These are phyloP conservation scores for Monosporascus cannonballus DNA, from an alignment of 2,329 filamentous ascomycete genomes.

Conservation along the genomic window DNA sequence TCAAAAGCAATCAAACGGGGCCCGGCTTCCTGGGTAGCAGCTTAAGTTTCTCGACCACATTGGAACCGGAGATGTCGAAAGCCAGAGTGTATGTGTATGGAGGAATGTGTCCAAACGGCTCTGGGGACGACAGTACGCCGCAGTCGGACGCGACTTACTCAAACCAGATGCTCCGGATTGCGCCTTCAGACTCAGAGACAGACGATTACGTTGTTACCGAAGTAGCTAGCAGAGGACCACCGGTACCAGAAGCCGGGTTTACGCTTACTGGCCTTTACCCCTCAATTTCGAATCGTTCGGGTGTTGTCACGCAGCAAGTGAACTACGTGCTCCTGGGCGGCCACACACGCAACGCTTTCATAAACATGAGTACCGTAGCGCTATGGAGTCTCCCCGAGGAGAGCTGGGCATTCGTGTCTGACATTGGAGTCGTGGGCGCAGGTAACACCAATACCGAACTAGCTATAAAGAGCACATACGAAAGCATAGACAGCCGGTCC, in stretches of 20 bases:
- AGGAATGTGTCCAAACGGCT: constrained; percentile 73
- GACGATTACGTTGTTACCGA: constrained; percentile 30
- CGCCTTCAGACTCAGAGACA: constrained; percentile 33
- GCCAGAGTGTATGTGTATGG: constrained; percentile 71
- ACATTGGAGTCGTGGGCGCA: constrained; percentile 42
- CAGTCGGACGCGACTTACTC: constrained; percentile 70
- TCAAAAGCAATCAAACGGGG: constrained; percentile 23
- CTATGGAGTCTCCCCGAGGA: constrained; percentile 82
- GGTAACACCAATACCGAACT: constrained; percentile 47
- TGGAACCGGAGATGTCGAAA: constrained; percentile 45
- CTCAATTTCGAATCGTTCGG: constrained; percentile 62
- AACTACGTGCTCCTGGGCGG: constrained; percentile 80
- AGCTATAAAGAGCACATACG: constrained; percentile 36
- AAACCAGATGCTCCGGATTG: constrained; percentile 67
- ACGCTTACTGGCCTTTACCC: constrained; percentile 69
- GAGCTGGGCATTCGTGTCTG: constrained; percentile 72
- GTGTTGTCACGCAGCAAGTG: constrained; percentile 63
- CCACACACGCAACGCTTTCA: constrained; percentile 75
- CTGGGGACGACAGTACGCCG: constrained; percentile 46
- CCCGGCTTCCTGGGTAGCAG: constrained; percentile 49
- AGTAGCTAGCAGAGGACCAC: constrained; percentile 48
- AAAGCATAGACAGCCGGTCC: constrained; percentile 68
- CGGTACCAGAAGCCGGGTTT: constrained; percentile 81
- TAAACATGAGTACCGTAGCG: constrained; percentile 90
- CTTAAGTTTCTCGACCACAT: constrained; percentile 61